These are phyloP conservation scores for Oenanthe sinensis DNA, from an alignment of 129 eudicot species.

Conservation along the genomic window DNA sequence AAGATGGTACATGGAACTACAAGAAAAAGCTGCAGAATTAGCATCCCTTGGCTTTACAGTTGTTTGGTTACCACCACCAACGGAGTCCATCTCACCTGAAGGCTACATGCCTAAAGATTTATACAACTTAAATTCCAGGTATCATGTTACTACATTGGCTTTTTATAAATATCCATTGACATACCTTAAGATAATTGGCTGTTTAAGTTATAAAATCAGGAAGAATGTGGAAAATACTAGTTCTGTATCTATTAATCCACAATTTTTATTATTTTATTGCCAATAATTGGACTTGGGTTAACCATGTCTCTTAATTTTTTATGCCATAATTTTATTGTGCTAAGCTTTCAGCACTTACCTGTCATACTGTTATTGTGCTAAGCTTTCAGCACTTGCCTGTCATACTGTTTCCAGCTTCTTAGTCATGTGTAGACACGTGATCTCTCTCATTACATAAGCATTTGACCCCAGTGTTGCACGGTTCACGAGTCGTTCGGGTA, in stretches of 20 bases:
- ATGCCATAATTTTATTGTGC: not conserved
- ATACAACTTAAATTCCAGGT: slow-evolving; percentile 88
- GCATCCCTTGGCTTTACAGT: slow-evolving; percentile 74
- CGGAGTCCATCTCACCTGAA: slow-evolving; percentile 92
- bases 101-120: slow-evolving; percentile 97
- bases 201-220: not conserved
- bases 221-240: not conserved
- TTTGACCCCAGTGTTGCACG: too few species aligned
- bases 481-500: too few species aligned
- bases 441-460: not conserved
- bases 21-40: slow-evolving; percentile 54
- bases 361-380: not conserved
- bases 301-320: not conserved
- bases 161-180: not conserved
- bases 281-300: not conserved
- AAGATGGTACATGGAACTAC: slow-evolving; percentile 78
- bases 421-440: not conserved
- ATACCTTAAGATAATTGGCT: not conserved
- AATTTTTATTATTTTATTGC: not conserved
- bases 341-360: not conserved
- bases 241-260: not conserved
- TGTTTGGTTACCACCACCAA: slow-evolving; percentile 96
- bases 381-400: not conserved
- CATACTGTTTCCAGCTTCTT: slow-evolving; percentile 2
- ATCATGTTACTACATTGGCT: not conserved